Evolutionary conservation across 148 eudicot species (phyloP), one percentile per base, ranked within the genome.

Genomic region (Cornus controversa): DNA sequence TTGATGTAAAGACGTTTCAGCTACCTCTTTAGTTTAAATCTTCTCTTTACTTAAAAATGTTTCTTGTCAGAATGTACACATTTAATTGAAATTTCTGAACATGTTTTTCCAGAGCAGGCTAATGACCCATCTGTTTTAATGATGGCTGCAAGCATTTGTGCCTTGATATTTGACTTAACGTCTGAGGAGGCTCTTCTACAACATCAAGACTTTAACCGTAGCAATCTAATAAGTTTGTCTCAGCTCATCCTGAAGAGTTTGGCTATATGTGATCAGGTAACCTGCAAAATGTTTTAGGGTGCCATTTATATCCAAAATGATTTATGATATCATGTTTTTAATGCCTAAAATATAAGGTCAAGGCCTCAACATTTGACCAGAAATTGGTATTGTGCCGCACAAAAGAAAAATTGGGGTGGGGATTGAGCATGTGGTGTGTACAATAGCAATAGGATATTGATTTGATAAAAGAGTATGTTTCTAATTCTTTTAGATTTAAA

Each of bases 111-210:
- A 92, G 97, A 85, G 70, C 75, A 79, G 74, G 73, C 79, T 28
- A 58, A 65, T 71, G 96, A 91, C 47, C 67, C 79, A 47, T 84
- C 94, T 73, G 68, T 81, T 69, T 74, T 88, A 36, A 91, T 95
- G 96, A 93, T 93, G 97, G 97, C 92, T 71, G 83, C 99, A 80
- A 93, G 91, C 86, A 93, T 95, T 58, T 90, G 96, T 81, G 82
- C 97, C 9, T 84, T 95, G 72, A 84, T 93, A 69, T 82, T 93
- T 72, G 92, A 91, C 77, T 73, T 77, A 34, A 88, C 87, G 64
- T 93, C 97, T 31, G 96, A 95, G 89, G 89, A 84, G 65, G 83
- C 81, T 84, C 96, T 95, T 73, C 84, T 87, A 60, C 72, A 69
- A 66, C 78, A 85, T 80, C 87, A 92, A 20, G 89, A 80, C 60